Evolutionary conservation across 2,329 filamentous ascomycete genomes (phyloP), one percentile per base, ranked within the genome.

Genomic region (Clarireedia monteithiana): DNA sequence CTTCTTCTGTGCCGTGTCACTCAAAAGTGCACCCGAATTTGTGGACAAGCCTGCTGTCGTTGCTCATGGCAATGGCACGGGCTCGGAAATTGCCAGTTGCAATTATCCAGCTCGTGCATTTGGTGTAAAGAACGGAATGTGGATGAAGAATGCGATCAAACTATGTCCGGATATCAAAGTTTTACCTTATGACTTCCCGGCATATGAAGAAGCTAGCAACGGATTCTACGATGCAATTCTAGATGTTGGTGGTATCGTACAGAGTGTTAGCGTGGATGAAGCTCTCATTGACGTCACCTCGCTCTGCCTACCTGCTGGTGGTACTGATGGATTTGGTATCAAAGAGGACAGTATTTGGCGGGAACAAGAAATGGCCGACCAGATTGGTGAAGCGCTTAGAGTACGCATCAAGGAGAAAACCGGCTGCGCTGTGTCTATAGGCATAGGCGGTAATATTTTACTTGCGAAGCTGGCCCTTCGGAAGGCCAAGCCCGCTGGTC

Each of bases 111-210:
- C 95, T 6, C 83, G 94, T 39, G 79, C 82, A 34, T 94, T 85
- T 64, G 92, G 92, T 1, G 79, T 99, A 54, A 96, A 91, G 68
- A 99, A 99, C 64, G 95, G 95, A 39, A 99, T 97, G 94, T 99
- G 95, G 94, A 97, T 99, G 92, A 95, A 92, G 69, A 79, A 81
- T 36, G 94, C 94, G 0, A 77, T 86, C 58, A 86, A 94, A 62
- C 71, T 94, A 17, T 99, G 91, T 67, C 86, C 92, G 0, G 83
- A 90, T 23, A 75, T 99, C 17, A 91, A 95, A 63, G 85, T 97
- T 1, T 69, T 99, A n/a, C 89, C 91, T 0, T 99, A 99, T 65
- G 91, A 99, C 67, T 99, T 97, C 67, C 86, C 88, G 2, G 92
- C 85, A 0, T 99, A 99, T 63, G 94, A 99, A 74, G 87, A 91